Evolutionary conservation across 495 filamentous ascomycete genomes (phyloP).

Genomic region (Aspergillus conjunctus): DNA sequence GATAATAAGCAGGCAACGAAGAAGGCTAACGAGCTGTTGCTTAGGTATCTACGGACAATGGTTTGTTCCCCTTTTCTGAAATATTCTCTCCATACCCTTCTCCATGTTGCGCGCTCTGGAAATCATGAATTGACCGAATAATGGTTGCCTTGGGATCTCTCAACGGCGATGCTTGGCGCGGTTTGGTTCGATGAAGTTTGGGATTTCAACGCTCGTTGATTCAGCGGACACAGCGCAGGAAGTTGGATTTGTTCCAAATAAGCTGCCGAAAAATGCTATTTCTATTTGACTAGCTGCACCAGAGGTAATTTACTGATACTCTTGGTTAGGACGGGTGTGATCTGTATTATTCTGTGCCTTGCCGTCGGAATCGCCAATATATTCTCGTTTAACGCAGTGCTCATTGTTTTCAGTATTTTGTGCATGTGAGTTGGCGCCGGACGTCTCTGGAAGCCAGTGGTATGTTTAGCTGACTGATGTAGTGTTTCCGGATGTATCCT

Average conservation of each 20-base stretch:
- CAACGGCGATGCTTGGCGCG: conserved; percentile 27
- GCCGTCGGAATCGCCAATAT: conserved; percentile 93
- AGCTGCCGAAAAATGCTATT: too few relatives aligned
- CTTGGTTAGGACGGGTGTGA: conserved; percentile 77
- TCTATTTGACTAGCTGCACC: neutral
- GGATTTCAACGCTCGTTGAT: too few relatives aligned
- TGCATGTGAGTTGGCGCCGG: conserved; percentile 68
- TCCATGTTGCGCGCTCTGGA: conserved; percentile 4
- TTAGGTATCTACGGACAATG: conserved; percentile 99
- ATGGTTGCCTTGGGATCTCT: conserved; percentile 27
- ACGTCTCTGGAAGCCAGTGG: neutral
- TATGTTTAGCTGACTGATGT: conserved; percentile 22
- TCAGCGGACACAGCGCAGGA: too few relatives aligned
- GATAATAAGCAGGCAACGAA: conserved; percentile 8
- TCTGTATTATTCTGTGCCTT: conserved; percentile 93
- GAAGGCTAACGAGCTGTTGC: conserved; percentile 36
- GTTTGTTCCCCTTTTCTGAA: conserved; percentile 57
- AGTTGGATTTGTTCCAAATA: too few relatives aligned
- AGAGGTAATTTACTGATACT: conserved; percentile 9
- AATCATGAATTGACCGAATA: conserved; percentile 8
- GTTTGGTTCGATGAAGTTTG: conserved; percentile 8
- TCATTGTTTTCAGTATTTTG: conserved; percentile 80
- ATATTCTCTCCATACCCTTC: conserved; percentile 6
- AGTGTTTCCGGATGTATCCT: conserved; percentile 82
- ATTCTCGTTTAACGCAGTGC: conserved; percentile 62